These are phyloP conservation scores for Globisporangium canariense DNA, from an alignment of 352 stramenopile genomes.

Conservation along the genomic window DNA sequence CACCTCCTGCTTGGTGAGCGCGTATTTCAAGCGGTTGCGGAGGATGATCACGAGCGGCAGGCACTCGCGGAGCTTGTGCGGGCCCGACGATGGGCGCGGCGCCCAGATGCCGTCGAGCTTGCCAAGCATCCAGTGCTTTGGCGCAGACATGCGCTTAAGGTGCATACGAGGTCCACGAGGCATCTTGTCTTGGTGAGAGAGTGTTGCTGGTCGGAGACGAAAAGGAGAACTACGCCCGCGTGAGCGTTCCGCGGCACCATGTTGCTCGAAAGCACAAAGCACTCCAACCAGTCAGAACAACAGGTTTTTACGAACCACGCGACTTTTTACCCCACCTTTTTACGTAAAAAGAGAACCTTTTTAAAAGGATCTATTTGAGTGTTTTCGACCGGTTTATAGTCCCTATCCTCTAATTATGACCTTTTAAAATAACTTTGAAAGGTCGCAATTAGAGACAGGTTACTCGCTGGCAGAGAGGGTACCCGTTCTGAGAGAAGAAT, in stretches of 20 bases:
- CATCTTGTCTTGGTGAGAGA: constrained; percentile 38
- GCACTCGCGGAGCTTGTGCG: constrained; percentile 98
- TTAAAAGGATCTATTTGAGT: too few relatives aligned
- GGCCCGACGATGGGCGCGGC: constrained; percentile 93
- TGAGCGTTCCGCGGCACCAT: background rate
- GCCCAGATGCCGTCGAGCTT: constrained; percentile 92
- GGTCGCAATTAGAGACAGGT: too few relatives aligned
- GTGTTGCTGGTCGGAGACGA: constrained; percentile 32
- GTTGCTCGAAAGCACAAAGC: background rate
- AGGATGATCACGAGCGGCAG: constrained; percentile 98
- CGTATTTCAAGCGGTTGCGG: constrained; percentile 99
- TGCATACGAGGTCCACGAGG: constrained; percentile 85
- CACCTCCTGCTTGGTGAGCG: constrained; percentile 97
- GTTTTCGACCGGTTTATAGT: too few relatives aligned
- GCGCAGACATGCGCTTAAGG: constrained; percentile 84
- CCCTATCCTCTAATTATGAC: too few relatives aligned
- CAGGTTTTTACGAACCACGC: background rate
- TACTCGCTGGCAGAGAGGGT: too few relatives aligned
- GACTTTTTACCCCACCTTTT: too few relatives aligned
- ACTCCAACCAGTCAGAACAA: constrained; percentile 4
- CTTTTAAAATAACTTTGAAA: too few relatives aligned
- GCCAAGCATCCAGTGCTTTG: constrained; percentile 89
- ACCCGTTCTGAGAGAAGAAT: too few relatives aligned
- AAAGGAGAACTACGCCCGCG: constrained; percentile 53
- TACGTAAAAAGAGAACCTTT: too few relatives aligned